phyloP scores from a whole-genome alignment of 257 asterid genomes.

The Cruciata laevipes region DNA sequence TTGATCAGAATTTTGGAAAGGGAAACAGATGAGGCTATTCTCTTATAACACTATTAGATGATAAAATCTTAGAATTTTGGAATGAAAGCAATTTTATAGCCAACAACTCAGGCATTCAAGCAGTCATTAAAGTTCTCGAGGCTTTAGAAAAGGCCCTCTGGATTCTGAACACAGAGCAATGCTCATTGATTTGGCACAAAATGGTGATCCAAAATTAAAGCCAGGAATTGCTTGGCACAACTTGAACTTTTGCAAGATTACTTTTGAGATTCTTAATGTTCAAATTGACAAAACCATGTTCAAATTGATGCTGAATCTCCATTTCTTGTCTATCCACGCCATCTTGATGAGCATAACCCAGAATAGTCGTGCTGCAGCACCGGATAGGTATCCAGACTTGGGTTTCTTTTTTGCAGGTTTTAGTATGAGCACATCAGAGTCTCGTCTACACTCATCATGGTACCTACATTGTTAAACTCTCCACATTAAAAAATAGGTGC shows the following conservation, averaged over 20 bases:
- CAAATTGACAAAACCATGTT: too few species aligned
- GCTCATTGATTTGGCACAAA: constrained; percentile 68
- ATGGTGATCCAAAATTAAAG: constrained; percentile 55
- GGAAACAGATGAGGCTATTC: constrained; percentile 64
- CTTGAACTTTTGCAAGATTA: constrained; percentile 69
- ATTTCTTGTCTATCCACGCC: too few species aligned
- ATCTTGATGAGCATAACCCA: too few species aligned
- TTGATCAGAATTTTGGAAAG: constrained; percentile 45
- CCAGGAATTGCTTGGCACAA: constrained; percentile 71
- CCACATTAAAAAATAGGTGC: too few species aligned
- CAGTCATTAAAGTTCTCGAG: constrained; percentile 39
- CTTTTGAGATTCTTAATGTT: constrained; percentile 32
- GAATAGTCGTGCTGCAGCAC: too few species aligned
- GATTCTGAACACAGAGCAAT: constrained; percentile 60
- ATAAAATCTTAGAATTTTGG: constrained; percentile 73
- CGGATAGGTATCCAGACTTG: too few species aligned
- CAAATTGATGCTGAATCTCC: too few species aligned
- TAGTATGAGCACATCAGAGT: too few species aligned
- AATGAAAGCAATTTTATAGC: constrained; percentile 48
- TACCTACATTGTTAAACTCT: too few species aligned
- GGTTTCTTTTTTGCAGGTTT: too few species aligned
- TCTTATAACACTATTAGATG: constrained; percentile 55
- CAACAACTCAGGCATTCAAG: constrained; percentile 33
- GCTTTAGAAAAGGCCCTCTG: constrained; percentile 57
- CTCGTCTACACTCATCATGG: too few species aligned